Evolutionary conservation across 1,284 basidiomycete species (phyloP).

Genomic region (Fomitopsis schrenkii): DNA sequence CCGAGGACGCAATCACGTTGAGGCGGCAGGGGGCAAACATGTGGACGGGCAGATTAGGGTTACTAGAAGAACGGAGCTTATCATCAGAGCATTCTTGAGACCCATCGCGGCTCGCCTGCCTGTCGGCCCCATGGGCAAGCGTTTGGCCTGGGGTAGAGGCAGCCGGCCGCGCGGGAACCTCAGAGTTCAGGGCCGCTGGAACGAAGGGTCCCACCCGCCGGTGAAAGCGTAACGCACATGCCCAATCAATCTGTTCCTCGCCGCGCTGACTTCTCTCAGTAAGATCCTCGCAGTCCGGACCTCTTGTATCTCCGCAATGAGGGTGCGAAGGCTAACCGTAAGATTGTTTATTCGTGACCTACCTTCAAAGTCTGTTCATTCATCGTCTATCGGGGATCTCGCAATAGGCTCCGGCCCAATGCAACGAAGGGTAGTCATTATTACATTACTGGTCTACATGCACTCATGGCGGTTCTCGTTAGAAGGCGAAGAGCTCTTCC

Average conservation of each 20-base stretch:
- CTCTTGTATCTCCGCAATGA: conserved; percentile 17
- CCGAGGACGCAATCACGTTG: background rate
- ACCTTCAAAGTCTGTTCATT: background rate
- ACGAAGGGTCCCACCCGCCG: conserved; percentile 15
- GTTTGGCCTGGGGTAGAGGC: background rate
- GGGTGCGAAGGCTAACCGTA: conserved; percentile 27
- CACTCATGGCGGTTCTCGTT: conserved; percentile 15
- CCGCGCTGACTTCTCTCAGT: conserved; percentile 9
- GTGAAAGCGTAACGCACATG: conserved; percentile 12
- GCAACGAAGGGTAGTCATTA: conserved; percentile 4
- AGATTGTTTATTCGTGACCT: conserved; percentile 12
- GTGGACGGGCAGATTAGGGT: background rate
- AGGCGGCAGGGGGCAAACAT: background rate
- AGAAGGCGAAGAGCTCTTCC: conserved; percentile 3
- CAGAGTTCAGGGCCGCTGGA: too few species aligned
- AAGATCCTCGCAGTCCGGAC: conserved; percentile 17
- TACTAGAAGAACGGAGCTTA: background rate
- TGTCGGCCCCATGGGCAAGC: background rate
- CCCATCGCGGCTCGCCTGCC: background rate
- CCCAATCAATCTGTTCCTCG: conserved; percentile 15
- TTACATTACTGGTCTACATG: conserved; percentile 2
- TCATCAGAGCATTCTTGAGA: background rate
- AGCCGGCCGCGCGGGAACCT: conserved; percentile 5
- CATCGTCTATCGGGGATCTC: conserved; percentile 7
- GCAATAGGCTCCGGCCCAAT: conserved; percentile 10